phyloP scores from a whole-genome alignment of 257 asterid genomes.

The Solanum microdontum region DNA sequence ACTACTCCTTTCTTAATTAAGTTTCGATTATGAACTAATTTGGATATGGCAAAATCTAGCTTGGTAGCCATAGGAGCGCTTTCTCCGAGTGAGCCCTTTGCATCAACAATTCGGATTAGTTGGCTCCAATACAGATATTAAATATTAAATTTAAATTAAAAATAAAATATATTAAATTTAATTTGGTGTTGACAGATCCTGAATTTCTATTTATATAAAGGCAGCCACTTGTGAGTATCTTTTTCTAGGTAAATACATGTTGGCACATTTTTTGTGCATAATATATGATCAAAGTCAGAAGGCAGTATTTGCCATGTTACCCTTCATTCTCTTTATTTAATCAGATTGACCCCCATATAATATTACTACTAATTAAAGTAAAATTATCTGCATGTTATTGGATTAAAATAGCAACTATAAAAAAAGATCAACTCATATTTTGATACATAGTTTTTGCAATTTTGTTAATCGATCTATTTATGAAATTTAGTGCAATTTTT shows the following conservation, averaged over 20 bases:
- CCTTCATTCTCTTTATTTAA: not conserved
- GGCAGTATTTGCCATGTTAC: not conserved
- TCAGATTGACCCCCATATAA: not conserved
- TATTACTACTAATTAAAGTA: not conserved
- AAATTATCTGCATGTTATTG: not conserved
- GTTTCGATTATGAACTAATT: not conserved
- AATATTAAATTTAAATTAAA: no score
- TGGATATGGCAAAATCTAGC: not conserved
- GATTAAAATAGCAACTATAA: not conserved
- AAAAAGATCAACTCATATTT: not conserved
- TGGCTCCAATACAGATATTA: fast-evolving
- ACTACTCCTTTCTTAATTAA: no score
- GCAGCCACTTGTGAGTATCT: not conserved
- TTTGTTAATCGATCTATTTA: not conserved
- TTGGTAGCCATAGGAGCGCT: not conserved
- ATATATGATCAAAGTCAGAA: not conserved
- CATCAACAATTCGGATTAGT: fast-evolving
- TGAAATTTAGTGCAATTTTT: not conserved
- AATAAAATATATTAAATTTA: not conserved
- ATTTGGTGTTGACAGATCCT: not conserved
- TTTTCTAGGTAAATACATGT: not conserved
- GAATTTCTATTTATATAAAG: not conserved
- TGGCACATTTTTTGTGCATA: not conserved
- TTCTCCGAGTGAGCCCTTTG: not conserved
- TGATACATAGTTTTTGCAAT: not conserved